A percentile compares a stretch with the other conserved stretches of the same genome.
These are phyloP conservation scores for Coemansia umbellata DNA, from an alignment of 192 early-diverging fungal species.

Conservation along the genomic window DNA sequence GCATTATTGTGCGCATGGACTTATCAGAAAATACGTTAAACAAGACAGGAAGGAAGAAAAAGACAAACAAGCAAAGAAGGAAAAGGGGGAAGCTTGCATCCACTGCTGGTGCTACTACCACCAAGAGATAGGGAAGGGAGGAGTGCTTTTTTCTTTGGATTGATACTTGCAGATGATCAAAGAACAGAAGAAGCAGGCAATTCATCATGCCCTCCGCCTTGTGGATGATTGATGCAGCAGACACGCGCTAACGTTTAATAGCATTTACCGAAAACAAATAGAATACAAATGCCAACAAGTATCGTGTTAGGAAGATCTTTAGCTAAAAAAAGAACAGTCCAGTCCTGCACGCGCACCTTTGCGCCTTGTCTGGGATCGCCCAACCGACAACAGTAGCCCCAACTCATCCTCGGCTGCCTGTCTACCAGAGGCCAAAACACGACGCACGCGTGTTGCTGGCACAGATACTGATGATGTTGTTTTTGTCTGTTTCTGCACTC, in stretches of 20 bases:
- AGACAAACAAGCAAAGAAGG: background rate
- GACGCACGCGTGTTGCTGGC: background rate
- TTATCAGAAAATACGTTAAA: background rate
- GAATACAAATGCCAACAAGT: too few relatives aligned
- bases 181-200: too few relatives aligned
- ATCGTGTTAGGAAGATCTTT: too few relatives aligned
- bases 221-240: too few relatives aligned
- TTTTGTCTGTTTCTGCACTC: background rate
- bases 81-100: background rate
- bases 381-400: conserved; percentile 22
- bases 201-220: too few relatives aligned
- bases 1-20: background rate
- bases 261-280: too few relatives aligned
- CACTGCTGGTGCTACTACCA: background rate
- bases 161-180: too few relatives aligned
- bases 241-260: too few relatives aligned
- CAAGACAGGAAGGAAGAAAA: background rate
- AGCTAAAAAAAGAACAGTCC: too few relatives aligned
- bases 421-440: too few relatives aligned
- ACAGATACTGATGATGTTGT: background rate
- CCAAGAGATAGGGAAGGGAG: background rate
- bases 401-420: conserved; percentile 24
- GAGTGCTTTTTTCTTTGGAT: background rate
- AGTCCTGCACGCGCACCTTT: background rate
- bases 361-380: conserved; percentile 11